phyloP scores from a whole-genome alignment of 2,329 filamentous ascomycete species.

The Arthrobotrys entomopaga region DNA sequence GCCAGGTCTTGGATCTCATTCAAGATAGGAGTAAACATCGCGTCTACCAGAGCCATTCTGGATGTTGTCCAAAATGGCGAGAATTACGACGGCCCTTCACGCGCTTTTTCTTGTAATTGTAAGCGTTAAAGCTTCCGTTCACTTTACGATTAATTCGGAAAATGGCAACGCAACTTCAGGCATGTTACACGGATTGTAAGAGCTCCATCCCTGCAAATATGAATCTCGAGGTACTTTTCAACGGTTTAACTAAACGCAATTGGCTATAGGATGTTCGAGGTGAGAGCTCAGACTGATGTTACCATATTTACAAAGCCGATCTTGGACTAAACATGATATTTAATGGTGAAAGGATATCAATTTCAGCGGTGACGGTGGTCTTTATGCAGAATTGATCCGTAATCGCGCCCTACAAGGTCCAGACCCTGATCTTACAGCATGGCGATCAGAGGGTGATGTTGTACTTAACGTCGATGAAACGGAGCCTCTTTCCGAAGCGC shows the following conservation, averaged over 20 bases:
- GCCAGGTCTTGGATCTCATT: no score
- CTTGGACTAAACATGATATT: background rate
- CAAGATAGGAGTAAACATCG: no score
- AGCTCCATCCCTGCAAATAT: background rate
- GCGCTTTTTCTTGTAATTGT: constrained; percentile 13
- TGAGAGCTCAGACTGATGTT: constrained; percentile 41
- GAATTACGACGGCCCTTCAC: constrained; percentile 1
- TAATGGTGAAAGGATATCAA: constrained; percentile 68
- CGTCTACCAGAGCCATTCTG: no score
- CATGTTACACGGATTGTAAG: constrained; percentile 37
- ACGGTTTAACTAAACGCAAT: background rate
- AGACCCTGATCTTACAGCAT: constrained; percentile 63
- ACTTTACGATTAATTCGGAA: constrained; percentile 30
- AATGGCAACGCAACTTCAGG: constrained; percentile 37
- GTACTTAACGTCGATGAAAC: constrained; percentile 65
- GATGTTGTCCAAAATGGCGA: background rate
- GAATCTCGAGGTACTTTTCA: background rate
- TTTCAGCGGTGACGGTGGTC: constrained; percentile 76
- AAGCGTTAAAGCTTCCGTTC: constrained; percentile 10
- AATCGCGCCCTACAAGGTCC: constrained; percentile 75
- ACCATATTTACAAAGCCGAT: background rate
- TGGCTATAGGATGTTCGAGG: constrained; percentile 60
- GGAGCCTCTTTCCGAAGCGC: constrained; percentile 60
- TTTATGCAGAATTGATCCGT: constrained; percentile 76
- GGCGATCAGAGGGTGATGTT: constrained; percentile 64